Conservation (phyloP, 768 basidiomycete species). For the Nidularia pulvinata region DNA sequence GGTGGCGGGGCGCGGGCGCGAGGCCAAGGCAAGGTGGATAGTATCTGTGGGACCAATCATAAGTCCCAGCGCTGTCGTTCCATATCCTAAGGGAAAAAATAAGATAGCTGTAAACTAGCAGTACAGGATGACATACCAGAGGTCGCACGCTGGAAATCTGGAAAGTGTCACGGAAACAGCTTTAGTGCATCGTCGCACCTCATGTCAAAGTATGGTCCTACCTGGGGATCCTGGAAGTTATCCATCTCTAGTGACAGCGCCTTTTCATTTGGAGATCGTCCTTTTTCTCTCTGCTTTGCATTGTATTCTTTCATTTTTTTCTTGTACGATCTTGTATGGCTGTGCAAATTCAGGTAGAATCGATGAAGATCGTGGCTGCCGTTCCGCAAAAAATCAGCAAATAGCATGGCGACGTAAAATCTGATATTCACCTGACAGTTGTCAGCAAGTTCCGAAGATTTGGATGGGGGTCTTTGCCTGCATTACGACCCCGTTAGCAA, state of each 20-base stretch:
- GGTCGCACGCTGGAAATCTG: too few species aligned
- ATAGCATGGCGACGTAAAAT: neutral
- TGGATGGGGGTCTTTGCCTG: slow-evolving; percentile 25
- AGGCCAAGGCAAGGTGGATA: too few species aligned
- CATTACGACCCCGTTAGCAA: neutral
- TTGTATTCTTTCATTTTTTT: slow-evolving; percentile 14
- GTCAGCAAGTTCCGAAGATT: slow-evolving; percentile 22
- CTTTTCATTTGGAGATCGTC: too few species aligned
- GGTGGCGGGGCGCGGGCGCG: too few species aligned
- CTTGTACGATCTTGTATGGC: slow-evolving; percentile 17
- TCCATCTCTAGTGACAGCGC: slow-evolving; percentile 22
- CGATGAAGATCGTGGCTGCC: slow-evolving; percentile 28
- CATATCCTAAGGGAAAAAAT: too few species aligned
- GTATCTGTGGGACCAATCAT: too few species aligned
- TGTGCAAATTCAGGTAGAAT: slow-evolving; percentile 24
- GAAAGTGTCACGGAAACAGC: too few species aligned
- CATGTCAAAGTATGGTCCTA: too few species aligned
- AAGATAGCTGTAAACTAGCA: too few species aligned
- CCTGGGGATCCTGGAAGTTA: slow-evolving; percentile 38
- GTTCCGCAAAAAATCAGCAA: neutral
- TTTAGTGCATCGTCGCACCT: too few species aligned
- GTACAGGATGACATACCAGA: too few species aligned
- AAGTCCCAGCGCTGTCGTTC: too few species aligned
- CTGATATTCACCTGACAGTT: slow-evolving; percentile 19
- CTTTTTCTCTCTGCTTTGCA: slow-evolving; percentile 3